Conservation (phyloP, 495 filamentous ascomycete genomes). For the Aspergillus diversus region DNA sequence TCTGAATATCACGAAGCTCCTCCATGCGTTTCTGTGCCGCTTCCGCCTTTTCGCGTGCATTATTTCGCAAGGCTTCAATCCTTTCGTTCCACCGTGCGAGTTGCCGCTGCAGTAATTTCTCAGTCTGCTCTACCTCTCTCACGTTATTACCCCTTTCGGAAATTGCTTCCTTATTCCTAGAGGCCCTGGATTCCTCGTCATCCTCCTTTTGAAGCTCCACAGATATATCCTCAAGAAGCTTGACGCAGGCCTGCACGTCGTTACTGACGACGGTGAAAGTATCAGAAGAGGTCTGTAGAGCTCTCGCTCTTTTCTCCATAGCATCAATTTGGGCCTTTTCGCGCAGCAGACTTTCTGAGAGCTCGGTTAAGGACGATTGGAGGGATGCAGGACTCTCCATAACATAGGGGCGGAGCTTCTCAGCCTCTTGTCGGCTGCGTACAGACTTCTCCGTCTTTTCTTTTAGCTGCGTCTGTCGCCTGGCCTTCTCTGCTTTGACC, state of each 20-base stretch:
- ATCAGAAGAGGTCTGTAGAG: slow-evolving; percentile 89
- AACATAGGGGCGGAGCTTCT: slow-evolving; percentile 89
- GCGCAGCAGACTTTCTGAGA: slow-evolving; percentile 70
- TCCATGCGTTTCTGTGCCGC: slow-evolving; percentile 86
- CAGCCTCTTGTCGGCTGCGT: slow-evolving; percentile 70
- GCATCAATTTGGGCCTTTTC: slow-evolving; percentile 85
- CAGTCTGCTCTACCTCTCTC: slow-evolving; percentile 85
- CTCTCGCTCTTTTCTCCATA: slow-evolving; percentile 81
- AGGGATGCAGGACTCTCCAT: slow-evolving; percentile 82
- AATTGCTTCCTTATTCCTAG: slow-evolving; percentile 81
- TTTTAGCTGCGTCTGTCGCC: slow-evolving; percentile 72
- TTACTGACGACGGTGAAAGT: slow-evolving; percentile 80
- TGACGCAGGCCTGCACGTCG: slow-evolving; percentile 83
- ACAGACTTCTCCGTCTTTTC: slow-evolving; percentile 72
- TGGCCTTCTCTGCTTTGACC: slow-evolving; percentile 70
- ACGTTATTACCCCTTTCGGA: slow-evolving; percentile 86
- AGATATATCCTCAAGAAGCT: slow-evolving; percentile 85
- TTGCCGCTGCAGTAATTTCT: slow-evolving; percentile 81
- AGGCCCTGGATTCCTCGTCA: slow-evolving; percentile 78
- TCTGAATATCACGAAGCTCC: slow-evolving; percentile 79
- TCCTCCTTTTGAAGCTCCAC: slow-evolving; percentile 86
- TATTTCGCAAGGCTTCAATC: slow-evolving; percentile 76
- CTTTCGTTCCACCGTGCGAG: slow-evolving; percentile 80
- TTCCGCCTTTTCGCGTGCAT: slow-evolving; percentile 78
- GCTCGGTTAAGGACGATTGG: slow-evolving; percentile 77